These are phyloP conservation scores for Linnemannia schmuckeri DNA, from an alignment of 192 early-diverging fungal genomes.

Conservation along the genomic window DNA sequence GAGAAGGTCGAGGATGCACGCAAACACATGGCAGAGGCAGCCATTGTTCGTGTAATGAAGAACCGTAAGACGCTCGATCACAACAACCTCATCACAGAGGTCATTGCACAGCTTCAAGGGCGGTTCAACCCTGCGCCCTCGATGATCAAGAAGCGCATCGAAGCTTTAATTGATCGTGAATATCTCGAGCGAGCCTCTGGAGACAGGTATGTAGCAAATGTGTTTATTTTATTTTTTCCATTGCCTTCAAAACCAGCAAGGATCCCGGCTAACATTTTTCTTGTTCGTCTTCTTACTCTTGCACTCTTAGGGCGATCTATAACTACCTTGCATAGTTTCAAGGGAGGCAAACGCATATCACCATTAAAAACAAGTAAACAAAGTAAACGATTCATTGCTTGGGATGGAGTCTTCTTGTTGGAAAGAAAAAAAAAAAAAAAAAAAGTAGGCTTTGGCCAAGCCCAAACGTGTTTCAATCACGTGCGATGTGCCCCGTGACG, in stretches of 20 bases:
- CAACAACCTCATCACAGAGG: constrained; percentile 87
- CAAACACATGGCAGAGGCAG: constrained; percentile 93
- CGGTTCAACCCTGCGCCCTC: constrained; percentile 87
- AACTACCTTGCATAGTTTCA: constrained; percentile 40
- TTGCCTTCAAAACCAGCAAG: not conserved
- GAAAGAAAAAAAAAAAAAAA: no score
- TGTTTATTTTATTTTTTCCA: not conserved
- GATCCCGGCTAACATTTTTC: no score
- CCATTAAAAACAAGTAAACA: not conserved
- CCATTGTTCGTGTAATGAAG: constrained; percentile 99
- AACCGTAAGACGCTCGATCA: constrained; percentile 89
- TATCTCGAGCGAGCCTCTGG: constrained; percentile 86
- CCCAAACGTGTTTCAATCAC: no score
- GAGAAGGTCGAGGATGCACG: constrained; percentile 90
- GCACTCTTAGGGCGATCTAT: constrained; percentile 32
- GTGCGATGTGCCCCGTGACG: no score
- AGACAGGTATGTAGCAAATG: constrained; percentile 47
- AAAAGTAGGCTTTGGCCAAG: no score
- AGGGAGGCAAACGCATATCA: not conserved
- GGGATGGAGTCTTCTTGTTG: no score
- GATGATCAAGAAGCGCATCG: constrained; percentile 95
- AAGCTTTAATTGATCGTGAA: constrained; percentile 96
- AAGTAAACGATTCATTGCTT: no score
- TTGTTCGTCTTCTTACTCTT: not conserved
- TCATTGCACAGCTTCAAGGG: constrained; percentile 78